Conservation (phyloP, 306 rosid genomes). For the Sophora flavescens region DNA sequence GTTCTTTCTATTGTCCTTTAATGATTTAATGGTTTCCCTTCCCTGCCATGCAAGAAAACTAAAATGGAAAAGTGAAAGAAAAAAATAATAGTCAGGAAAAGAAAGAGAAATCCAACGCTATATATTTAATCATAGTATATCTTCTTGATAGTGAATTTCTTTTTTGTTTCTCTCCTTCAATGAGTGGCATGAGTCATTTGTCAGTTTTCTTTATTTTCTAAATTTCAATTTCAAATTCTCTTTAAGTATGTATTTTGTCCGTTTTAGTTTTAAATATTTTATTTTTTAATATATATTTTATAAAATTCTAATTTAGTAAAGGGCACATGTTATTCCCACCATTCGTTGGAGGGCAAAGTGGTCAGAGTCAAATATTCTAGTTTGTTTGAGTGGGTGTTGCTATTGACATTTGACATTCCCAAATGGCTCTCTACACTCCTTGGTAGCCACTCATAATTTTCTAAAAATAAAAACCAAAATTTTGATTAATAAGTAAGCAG, state of each 20-base stretch:
- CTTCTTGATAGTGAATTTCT: not conserved
- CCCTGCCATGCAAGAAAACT: slow-evolving; percentile 8
- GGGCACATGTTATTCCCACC: not conserved
- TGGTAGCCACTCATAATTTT: too few species aligned
- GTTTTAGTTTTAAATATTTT: too few species aligned
- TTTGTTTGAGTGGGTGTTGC: not conserved
- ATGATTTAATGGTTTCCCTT: not conserved
- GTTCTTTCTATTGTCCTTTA: slow-evolving; percentile 25
- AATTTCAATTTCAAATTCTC: not conserved
- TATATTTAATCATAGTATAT: not conserved
- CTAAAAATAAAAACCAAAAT: too few species aligned
- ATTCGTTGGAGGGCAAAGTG: slow-evolving; percentile 16
- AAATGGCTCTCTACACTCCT: too few species aligned
- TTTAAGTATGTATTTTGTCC: not conserved
- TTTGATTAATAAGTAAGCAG: too few species aligned
- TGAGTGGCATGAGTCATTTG: not conserved
- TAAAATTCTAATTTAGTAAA: not conserved
- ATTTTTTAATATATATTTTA: too few species aligned
- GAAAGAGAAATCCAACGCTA: not conserved
- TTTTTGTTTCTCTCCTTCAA: not conserved
- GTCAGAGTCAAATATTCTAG: slow-evolving; percentile 18
- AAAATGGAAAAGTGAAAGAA: slow-evolving; percentile 7
- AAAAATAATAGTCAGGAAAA: not conserved
- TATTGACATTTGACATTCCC: too few species aligned
- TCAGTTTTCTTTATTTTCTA: too few species aligned